phyloP scores from a whole-genome alignment of 495 filamentous ascomycete species.

The Neurospora sp. region DNA sequence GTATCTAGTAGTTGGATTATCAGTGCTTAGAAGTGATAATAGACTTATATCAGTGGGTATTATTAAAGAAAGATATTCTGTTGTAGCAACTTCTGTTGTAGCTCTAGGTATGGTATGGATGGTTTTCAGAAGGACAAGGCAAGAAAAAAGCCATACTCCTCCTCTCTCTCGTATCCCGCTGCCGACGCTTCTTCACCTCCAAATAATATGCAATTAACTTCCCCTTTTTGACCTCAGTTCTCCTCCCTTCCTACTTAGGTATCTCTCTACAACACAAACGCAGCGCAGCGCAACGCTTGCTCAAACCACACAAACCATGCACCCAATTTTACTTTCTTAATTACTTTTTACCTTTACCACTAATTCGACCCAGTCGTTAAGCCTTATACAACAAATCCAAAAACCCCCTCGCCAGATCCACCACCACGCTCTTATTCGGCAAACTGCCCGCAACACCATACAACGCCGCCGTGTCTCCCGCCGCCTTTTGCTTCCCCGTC shows the following conservation, averaged over 20 bases:
- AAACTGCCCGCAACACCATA: conserved; percentile 94
- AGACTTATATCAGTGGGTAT: background rate
- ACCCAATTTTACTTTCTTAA: background rate
- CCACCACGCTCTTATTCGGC: conserved; percentile 91
- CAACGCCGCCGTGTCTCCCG: conserved; percentile 72
- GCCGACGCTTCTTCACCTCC: background rate
- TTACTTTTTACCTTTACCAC: background rate
- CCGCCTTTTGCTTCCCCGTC: conserved; percentile 42
- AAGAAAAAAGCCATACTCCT: background rate
- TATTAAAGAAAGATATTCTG: background rate
- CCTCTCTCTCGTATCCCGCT: background rate
- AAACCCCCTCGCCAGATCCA: conserved; percentile 82
- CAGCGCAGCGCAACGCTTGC: background rate
- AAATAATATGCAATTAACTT: background rate
- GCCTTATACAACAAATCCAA: conserved; percentile 95
- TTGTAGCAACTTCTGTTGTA: background rate
- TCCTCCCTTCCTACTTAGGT: background rate
- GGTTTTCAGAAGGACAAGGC: background rate
- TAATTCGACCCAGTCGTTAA: conserved; percentile 18
- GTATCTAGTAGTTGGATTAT: too few species aligned
- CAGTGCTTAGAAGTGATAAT: too few species aligned
- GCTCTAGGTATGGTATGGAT: background rate
- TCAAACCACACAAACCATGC: background rate
- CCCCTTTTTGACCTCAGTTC: background rate
- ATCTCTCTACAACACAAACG: background rate